These are phyloP conservation scores for Chimonanthus salicifolius DNA, from an alignment of 164 flowering plant genomes.

Conservation along the genomic window DNA sequence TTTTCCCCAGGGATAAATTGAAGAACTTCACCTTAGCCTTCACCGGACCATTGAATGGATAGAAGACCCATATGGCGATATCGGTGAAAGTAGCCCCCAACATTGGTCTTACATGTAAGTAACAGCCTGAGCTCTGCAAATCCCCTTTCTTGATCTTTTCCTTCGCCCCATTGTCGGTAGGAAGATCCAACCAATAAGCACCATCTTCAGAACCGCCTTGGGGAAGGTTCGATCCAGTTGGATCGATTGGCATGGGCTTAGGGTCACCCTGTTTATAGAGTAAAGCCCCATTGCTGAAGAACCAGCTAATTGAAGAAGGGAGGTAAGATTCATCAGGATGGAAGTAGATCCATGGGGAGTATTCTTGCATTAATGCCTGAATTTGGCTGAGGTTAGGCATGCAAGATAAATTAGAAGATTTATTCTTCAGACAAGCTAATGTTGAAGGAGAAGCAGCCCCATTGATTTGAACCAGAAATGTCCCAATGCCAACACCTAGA, in stretches of 20 bases:
- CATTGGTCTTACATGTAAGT: slow-evolving; percentile 72
- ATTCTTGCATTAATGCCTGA: slow-evolving; percentile 39
- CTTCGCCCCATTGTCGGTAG: slow-evolving; percentile 29
- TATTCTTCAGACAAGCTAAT: slow-evolving; percentile 52
- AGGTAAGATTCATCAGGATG: slow-evolving; percentile 74
- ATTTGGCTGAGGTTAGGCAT: slow-evolving; percentile 66
- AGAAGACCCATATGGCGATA: slow-evolving; percentile 67
- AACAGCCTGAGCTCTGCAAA: slow-evolving; percentile 35
- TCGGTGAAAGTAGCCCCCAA: slow-evolving; percentile 69
- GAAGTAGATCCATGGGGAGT: slow-evolving; percentile 61
- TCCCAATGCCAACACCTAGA: slow-evolving; percentile 46
- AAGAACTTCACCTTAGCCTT: slow-evolving; percentile 32
- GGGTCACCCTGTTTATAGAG: slow-evolving; percentile 45
- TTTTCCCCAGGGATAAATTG: slow-evolving; percentile 32
- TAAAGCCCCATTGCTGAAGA: slow-evolving; percentile 61
- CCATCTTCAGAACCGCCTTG: slow-evolving; percentile 72
- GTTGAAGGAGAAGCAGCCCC: slow-evolving; percentile 17
- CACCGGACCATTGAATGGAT: slow-evolving; percentile 68
- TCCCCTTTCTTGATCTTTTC: slow-evolving; percentile 64
- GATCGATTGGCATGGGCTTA: slow-evolving; percentile 38
- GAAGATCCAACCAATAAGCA: slow-evolving; percentile 79
- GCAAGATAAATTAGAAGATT: slow-evolving; percentile 12
- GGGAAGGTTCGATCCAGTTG: slow-evolving; percentile 73
- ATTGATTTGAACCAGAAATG: slow-evolving; percentile 37
- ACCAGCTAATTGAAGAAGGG: slow-evolving; percentile 77